Base-by-base conservation (phyloP, 78 protist species). In the Protostelium mycophagum region DNA sequence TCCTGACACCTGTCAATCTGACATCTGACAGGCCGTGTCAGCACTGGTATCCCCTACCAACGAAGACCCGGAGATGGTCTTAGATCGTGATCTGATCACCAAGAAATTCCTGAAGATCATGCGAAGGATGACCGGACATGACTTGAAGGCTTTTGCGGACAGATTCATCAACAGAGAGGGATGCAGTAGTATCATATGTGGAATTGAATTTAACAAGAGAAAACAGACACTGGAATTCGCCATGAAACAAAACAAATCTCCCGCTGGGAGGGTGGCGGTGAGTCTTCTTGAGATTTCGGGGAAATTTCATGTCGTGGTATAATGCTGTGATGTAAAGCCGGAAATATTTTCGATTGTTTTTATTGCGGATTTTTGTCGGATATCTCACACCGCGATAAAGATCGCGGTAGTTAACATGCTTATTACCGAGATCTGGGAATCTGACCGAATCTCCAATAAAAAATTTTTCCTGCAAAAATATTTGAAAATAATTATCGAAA, bases 91-190 rank as follows among this genome's bases (percentile, higher is more conserved):
- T 16, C 5, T 51, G 73, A 51, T 51, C 73, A 51, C 94, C 36
- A 92, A 92, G 86, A 92, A 92, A 63, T 88, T 92, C 83, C 34
- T 92, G 35, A 92, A 92, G 85, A 38, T 88, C 63, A 92, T 92
- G 28, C 89, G 90, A 63, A 85, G 92, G n/a, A 51, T 92, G 38
- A 92, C 94, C 28, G 91, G 91, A 31, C 83, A 90, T 35, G 96
- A 93, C 84, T 38, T 93, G 38, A 93, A 89, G 37, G 91, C 37
- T 28, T 91, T 91, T 51, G 63, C 93, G 28, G 96, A 93, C 91
- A 63, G 90, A 83, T 93, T 93, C 93, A 87, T 93, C 84, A 36
- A 63, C 88, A 92, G 96, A 28, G 89, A 89, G 63, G 91, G 96
- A 36, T 86, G 85, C 63, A 91, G 93, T 36, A 35, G 38, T 35